Evolutionary conservation across 495 filamentous ascomycete species (phyloP).

Genomic region (Penicillium lagena): DNA sequence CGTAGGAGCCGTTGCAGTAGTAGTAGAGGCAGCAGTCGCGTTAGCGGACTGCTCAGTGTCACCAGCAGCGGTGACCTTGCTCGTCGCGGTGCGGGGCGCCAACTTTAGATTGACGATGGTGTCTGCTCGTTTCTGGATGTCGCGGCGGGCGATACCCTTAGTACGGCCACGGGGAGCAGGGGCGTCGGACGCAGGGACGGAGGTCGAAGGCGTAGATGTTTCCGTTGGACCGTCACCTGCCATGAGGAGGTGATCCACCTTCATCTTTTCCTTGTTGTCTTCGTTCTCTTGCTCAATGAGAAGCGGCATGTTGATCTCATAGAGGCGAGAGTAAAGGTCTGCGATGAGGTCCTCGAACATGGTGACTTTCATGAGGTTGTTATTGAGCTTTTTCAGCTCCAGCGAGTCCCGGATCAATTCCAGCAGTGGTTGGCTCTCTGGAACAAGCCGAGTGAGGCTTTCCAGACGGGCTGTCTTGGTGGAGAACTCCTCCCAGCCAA

Average conservation of each 20-base stretch:
- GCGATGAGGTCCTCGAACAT: slow-evolving; percentile 85
- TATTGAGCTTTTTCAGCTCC: slow-evolving; percentile 88
- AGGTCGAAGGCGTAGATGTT: slow-evolving; percentile 24
- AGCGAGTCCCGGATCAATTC: slow-evolving; percentile 75
- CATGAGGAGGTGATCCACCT: slow-evolving; percentile 51
- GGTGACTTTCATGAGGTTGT: slow-evolving; percentile 72
- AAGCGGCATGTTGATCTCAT: slow-evolving; percentile 47
- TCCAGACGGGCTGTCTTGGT: slow-evolving; percentile 50
- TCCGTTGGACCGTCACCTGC: slow-evolving; percentile 30
- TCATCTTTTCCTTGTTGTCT: slow-evolving; percentile 51
- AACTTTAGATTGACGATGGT: slow-evolving; percentile 42
- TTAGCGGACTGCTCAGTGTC: slow-evolving; percentile 16
- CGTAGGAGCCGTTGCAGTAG: slow-evolving; percentile 11
- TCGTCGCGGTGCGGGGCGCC: slow-evolving; percentile 24
- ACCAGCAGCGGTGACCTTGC: slow-evolving; percentile 17
- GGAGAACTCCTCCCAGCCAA: slow-evolving; percentile 76
- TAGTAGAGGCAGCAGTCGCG: slow-evolving; percentile 1
- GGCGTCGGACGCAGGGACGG: slow-evolving; percentile 31
- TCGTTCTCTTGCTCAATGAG: slow-evolving; percentile 42
- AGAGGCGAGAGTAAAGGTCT: slow-evolving; percentile 81
- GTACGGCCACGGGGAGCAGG: slow-evolving; percentile 44
- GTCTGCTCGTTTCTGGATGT: slow-evolving; percentile 59
- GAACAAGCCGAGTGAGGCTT: slow-evolving; percentile 35
- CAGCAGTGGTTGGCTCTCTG: slow-evolving; percentile 40
- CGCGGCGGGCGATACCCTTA: slow-evolving; percentile 56